Evolutionary conservation across 73 alveolate genomes (phyloP).

Genomic region (Tetrahymena thermophila): DNA sequence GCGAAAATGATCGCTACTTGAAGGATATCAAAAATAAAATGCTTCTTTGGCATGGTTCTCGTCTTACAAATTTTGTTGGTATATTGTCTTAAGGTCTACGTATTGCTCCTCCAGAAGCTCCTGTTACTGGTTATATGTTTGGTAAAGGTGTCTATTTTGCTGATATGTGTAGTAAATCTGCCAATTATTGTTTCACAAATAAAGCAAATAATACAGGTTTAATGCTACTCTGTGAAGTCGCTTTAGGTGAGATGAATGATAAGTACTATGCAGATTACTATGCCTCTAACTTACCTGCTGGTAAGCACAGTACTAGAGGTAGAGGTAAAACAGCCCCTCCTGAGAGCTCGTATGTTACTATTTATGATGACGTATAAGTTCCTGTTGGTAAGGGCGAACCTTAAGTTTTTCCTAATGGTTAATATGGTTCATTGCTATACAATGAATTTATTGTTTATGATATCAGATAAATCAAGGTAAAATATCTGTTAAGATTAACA

Average conservation of each 20-base stretch:
- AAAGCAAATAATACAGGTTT: conserved; percentile 74
- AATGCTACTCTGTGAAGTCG: conserved; percentile 94
- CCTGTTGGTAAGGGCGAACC: conserved; percentile 67
- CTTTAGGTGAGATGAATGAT: conserved; percentile 84
- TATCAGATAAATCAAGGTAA: conserved; percentile 30
- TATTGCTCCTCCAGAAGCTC: conserved; percentile 97
- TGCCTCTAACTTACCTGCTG: conserved; percentile 63
- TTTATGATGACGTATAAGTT: conserved; percentile 65
- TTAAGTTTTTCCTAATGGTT: conserved; percentile 10
- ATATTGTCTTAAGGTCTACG: conserved; percentile 93
- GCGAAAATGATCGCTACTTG: conserved; percentile 59
- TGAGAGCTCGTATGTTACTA: conserved; percentile 32
- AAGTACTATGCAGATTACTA: conserved; percentile 77
- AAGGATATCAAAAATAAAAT: conserved; percentile 54
- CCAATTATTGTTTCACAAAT: conserved; percentile 72
- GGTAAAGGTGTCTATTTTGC: conserved; percentile 99
- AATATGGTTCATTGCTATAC: conserved; percentile 58
- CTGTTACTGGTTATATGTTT: conserved; percentile 87
- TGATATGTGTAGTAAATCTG: conserved; percentile 89
- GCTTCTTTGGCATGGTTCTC: conserved; percentile 96
- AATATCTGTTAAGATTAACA: conserved; percentile 14
- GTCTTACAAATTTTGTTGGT: conserved; percentile 89
- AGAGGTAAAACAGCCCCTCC: conserved; percentile 79
- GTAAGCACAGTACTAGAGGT: conserved; percentile 70
- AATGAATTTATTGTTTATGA: conserved; percentile 90